Evolutionary conservation across 2,329 filamentous ascomycete species (phyloP).

Genomic region (Pseudovirgaria hyperparasitica): DNA sequence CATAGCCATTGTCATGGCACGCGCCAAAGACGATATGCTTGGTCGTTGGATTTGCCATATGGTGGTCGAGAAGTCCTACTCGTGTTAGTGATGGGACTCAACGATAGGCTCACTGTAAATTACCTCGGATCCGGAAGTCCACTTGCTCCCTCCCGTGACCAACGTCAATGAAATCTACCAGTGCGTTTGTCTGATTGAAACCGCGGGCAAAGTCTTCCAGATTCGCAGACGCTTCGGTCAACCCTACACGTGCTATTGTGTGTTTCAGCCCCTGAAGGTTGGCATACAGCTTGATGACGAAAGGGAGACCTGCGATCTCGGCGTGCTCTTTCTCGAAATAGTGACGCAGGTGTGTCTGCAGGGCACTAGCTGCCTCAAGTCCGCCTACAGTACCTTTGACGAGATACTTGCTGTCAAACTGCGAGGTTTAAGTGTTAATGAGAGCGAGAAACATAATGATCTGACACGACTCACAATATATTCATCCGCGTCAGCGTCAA

Average conservation of each 20-base stretch:
- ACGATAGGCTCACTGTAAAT: no score
- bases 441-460: constrained; percentile 2
- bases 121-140: constrained; percentile 34
- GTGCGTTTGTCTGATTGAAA: constrained; percentile 31
- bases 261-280: constrained; percentile 33
- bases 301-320: constrained; percentile 28
- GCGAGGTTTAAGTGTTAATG: constrained; percentile 1
- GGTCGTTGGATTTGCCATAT: constrained; percentile 31
- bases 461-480: constrained; percentile 24
- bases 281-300: constrained; percentile 34
- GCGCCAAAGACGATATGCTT: constrained; percentile 36
- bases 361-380: constrained; percentile 31
- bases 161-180: constrained; percentile 36
- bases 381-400: constrained; percentile 30
- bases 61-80: background rate
- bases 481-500: constrained; percentile 40
- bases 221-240: constrained; percentile 27
- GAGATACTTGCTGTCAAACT: constrained; percentile 34
- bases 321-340: constrained; percentile 29
- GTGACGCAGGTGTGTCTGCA: constrained; percentile 28
- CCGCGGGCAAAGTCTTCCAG: constrained; percentile 29
- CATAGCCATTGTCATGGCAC: constrained; percentile 34
- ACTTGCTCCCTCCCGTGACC: constrained; percentile 34
- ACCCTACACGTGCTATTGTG: constrained; percentile 27
- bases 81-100: no score